Evolutionary conservation across 148 eudicot genomes (phyloP).

Genomic region (Arctostaphylos glauca): DNA sequence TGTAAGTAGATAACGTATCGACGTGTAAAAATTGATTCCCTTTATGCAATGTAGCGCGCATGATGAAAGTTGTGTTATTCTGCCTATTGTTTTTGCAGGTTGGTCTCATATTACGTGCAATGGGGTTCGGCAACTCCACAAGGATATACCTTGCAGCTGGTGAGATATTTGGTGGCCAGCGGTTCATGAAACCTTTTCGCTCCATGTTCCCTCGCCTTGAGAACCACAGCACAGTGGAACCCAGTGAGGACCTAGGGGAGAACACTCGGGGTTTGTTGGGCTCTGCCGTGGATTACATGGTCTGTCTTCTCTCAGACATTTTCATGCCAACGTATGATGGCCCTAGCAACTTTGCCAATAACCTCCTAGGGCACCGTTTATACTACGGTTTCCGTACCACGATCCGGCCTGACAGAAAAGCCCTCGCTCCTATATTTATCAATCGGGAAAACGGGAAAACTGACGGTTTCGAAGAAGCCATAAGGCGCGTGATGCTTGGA

Average conservation of each 20-base stretch:
- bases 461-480: slow-evolving; percentile 67
- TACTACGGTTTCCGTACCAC: slow-evolving; percentile 82
- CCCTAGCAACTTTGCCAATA: slow-evolving; percentile 97
- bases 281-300: slow-evolving; percentile 97
- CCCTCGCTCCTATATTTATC: slow-evolving; percentile 83
- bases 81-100: slow-evolving; percentile 48
- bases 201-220: slow-evolving; percentile 84
- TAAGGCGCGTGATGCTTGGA: slow-evolving; percentile 67
- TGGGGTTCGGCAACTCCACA: slow-evolving; percentile 83
- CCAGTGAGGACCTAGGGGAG: slow-evolving; percentile 69
- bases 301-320: slow-evolving; percentile 80
- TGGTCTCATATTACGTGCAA: slow-evolving; percentile 68
- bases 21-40: background rate
- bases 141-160: slow-evolving; percentile 94
- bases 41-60: background rate
- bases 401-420: slow-evolving; percentile 82
- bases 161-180: slow-evolving; percentile 80
- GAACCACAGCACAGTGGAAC: slow-evolving; percentile 77
- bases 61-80: background rate
- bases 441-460: slow-evolving; percentile 58
- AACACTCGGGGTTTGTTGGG: slow-evolving; percentile 68
- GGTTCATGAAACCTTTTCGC: slow-evolving; percentile 84
- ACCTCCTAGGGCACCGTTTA: slow-evolving; percentile 86
- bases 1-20: background rate
- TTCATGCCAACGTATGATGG: slow-evolving; percentile 97